These are phyloP conservation scores for Termitomyces sp. DNA, from an alignment of 768 basidiomycete species.

Conservation along the genomic window DNA sequence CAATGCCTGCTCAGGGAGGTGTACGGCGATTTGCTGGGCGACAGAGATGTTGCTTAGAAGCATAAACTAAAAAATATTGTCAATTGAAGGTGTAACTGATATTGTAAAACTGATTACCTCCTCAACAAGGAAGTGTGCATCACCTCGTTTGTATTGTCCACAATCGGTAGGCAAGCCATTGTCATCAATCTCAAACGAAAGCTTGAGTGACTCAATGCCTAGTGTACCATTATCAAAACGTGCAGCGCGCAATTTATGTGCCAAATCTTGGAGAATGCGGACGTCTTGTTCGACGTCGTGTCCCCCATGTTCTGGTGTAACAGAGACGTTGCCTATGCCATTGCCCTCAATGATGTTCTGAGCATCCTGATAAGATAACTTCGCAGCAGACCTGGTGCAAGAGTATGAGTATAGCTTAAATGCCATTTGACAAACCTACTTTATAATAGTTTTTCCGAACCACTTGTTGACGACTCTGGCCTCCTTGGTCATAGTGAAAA, in stretches of 20 bases:
- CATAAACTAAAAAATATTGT: constrained; percentile 73
- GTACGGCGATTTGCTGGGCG: constrained; percentile 89
- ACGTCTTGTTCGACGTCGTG: constrained; percentile 75
- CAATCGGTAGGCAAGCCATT: constrained; percentile 81
- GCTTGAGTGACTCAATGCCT: constrained; percentile 59
- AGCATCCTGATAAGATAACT: constrained; percentile 79
- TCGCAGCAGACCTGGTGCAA: constrained; percentile 69
- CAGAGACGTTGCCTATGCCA: constrained; percentile 45
- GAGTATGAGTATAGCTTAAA: constrained; percentile 1
- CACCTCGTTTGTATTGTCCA: constrained; percentile 52
- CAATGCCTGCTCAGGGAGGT: constrained; percentile 95
- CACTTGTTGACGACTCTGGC: constrained; percentile 83
- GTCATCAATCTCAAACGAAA: constrained; percentile 80
- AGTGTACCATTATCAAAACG: constrained; percentile 84
- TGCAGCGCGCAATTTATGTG: constrained; percentile 65
- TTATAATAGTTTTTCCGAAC: constrained; percentile 92
- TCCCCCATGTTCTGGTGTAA: constrained; percentile 55
- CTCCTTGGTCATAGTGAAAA: constrained; percentile 84
- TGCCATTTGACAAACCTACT: constrained; percentile 41
- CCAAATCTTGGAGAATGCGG: constrained; percentile 60
- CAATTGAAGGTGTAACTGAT: not conserved
- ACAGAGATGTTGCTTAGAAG: constrained; percentile 85
- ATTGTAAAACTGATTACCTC: constrained; percentile 53
- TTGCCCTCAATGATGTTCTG: constrained; percentile 81
- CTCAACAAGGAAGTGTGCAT: constrained; percentile 82